phyloP scores from a whole-genome alignment of 1,284 basidiomycete species.

The Moesziomyces globuligerus region DNA sequence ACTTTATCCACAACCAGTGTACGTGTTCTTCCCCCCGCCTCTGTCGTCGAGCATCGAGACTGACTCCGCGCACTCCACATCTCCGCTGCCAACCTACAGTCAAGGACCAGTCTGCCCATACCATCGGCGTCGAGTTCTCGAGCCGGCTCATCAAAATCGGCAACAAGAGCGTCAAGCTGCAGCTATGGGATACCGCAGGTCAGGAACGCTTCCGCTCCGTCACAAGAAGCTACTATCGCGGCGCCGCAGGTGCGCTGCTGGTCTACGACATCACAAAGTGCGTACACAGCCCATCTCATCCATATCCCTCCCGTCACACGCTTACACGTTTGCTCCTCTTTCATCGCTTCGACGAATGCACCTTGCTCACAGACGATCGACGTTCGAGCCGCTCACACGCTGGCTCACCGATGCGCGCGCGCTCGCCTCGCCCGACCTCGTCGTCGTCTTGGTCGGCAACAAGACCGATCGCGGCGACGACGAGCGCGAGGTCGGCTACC shows the following conservation, averaged over 20 bases:
- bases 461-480: constrained; percentile 89
- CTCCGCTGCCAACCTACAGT: no score
- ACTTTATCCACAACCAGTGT: constrained; percentile 95
- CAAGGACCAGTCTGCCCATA: constrained; percentile 95
- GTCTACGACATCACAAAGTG: constrained; percentile 97
- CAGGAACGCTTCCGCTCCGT: constrained; percentile 77
- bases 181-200: constrained; percentile 62
- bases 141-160: constrained; percentile 87
- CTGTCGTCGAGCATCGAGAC: no score
- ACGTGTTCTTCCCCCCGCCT: constrained; percentile 68
- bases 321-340: not conserved
- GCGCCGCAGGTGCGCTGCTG: constrained; percentile 78
- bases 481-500: constrained; percentile 90
- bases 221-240: constrained; percentile 94
- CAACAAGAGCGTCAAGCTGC: constrained; percentile 91
- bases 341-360: not conserved
- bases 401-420: constrained; percentile 94
- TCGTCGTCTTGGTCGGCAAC: constrained; percentile 91
- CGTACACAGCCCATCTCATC: no score
- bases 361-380: constrained; percentile 65
- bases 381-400: constrained; percentile 81
- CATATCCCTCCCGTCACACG: no score
- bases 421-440: constrained; percentile 84
- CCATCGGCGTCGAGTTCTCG: constrained; percentile 95
- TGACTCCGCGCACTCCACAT: no score